Percentiles rank a stretch among this genome's conserved stretches.
Evolutionary conservation across 768 basidiomycete species (phyloP).

Genomic region (Trametes cinnabarina): DNA sequence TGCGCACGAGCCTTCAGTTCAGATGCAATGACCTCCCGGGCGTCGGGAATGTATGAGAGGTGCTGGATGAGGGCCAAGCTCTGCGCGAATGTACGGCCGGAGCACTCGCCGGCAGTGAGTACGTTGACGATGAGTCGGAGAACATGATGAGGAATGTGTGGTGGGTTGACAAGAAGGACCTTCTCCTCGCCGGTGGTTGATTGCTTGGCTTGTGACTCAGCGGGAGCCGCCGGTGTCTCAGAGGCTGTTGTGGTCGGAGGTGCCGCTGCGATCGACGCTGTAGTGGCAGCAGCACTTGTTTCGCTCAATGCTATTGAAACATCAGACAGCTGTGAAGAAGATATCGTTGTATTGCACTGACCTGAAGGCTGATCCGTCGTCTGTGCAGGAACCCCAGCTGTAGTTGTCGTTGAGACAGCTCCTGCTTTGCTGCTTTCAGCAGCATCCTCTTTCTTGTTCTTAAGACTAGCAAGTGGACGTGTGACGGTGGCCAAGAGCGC

Average conservation of each 20-base stretch:
- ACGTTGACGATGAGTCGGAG: slow-evolving; percentile 94
- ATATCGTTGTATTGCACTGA: neutral
- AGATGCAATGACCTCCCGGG: slow-evolving; percentile 83
- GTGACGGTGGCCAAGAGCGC: slow-evolving; percentile 86
- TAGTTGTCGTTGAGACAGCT: slow-evolving; percentile 19
- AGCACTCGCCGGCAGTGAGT: slow-evolving; percentile 95
- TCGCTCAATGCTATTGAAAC: slow-evolving; percentile 17
- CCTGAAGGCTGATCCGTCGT: neutral
- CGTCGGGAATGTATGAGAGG: slow-evolving; percentile 83
- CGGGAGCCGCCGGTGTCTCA: slow-evolving; percentile 8
- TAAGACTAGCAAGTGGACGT: slow-evolving; percentile 61
- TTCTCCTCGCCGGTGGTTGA: slow-evolving; percentile 37
- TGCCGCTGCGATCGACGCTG: neutral
- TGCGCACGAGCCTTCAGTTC: slow-evolving; percentile 87
- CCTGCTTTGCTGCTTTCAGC: slow-evolving; percentile 24
- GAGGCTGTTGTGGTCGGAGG: slow-evolving; percentile 2
- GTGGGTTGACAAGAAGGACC: slow-evolving; percentile 65
- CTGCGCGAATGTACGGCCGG: slow-evolving; percentile 93
- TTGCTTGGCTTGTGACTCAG: slow-evolving; percentile 25
- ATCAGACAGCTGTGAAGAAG: neutral
- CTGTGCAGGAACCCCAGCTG: slow-evolving; percentile 23
- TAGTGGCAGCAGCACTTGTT: neutral
- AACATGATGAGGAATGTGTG: slow-evolving; percentile 81
- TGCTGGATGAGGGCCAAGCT: slow-evolving; percentile 91
- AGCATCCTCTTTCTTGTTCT: slow-evolving; percentile 44